Evolutionary conservation across 2,329 filamentous ascomycete genomes (phyloP).

Genomic region (Fusarium redolens): DNA sequence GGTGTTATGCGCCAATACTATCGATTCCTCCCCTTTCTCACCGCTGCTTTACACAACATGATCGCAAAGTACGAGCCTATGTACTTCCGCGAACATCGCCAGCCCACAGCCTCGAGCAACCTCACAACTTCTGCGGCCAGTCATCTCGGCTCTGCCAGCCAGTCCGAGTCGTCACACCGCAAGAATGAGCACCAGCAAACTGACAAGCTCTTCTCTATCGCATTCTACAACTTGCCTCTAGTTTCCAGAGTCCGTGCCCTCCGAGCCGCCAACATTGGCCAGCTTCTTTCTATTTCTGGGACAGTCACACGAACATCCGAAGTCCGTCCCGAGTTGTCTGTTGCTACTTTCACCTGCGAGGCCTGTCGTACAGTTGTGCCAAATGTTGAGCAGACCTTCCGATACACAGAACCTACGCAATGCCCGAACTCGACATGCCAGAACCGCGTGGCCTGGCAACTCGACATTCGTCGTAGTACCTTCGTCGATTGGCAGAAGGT

Average conservation of each 20-base stretch:
- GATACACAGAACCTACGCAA: slow-evolving; percentile 96
- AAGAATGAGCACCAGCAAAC: slow-evolving; percentile 95
- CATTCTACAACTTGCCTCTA: slow-evolving; percentile 92
- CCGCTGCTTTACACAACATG: slow-evolving; percentile 87
- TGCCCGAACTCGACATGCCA: slow-evolving; percentile 89
- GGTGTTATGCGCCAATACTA: slow-evolving; percentile 94
- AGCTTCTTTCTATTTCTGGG: slow-evolving; percentile 93
- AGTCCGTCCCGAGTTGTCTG: slow-evolving; percentile 90
- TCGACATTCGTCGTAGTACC: slow-evolving; percentile 97
- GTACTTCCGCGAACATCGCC: slow-evolving; percentile 93
- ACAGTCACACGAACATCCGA: slow-evolving; percentile 97
- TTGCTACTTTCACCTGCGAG: slow-evolving; percentile 93
- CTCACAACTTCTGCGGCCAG: slow-evolving; percentile 75
- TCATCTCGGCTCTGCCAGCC: slow-evolving; percentile 69
- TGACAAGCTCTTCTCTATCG: slow-evolving; percentile 93
- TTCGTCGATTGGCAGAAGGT: slow-evolving; percentile 99
- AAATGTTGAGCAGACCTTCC: slow-evolving; percentile 96
- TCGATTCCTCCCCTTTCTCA: slow-evolving; percentile 92
- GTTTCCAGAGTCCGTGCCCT: slow-evolving; percentile 88
- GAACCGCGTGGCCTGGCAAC: slow-evolving; percentile 91
- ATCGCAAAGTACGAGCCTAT: slow-evolving; percentile 94
- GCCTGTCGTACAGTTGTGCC: slow-evolving; percentile 84
- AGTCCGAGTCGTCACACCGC: slow-evolving; percentile 76
- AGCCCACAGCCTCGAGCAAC: slow-evolving; percentile 80
- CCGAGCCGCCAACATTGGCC: slow-evolving; percentile 89